Percentiles rank a stretch among this genome's conserved stretches.
phyloP scores from a whole-genome alignment of 768 basidiomycete species.

The Coprinopsis cinerea region DNA sequence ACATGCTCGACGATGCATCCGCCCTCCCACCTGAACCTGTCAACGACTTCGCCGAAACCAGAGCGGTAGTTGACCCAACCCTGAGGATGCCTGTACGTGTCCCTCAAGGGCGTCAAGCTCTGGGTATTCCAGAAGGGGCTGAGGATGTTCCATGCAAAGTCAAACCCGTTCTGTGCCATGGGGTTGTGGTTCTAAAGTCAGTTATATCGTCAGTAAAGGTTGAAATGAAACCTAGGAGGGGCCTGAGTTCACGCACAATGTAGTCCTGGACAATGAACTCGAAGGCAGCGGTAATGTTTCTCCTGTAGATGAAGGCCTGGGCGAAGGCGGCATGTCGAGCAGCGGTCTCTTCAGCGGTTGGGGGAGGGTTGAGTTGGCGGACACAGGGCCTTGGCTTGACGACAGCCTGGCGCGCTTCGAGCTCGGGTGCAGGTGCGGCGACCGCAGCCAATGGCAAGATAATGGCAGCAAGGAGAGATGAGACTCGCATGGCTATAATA shows the following conservation, averaged over 20 bases:
- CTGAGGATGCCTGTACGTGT: conserved; percentile 5
- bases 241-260: too few species aligned
- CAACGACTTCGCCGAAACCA: conserved; percentile 5
- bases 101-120: neutral
- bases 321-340: conserved; percentile 6
- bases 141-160: conserved; percentile 10
- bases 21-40: conserved; percentile 10
- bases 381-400: conserved; percentile 7
- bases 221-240: neutral
- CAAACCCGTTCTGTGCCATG: conserved; percentile 9
- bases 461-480: neutral
- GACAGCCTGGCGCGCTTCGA: conserved; percentile 6
- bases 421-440: neutral
- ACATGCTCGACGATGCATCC: conserved; percentile 11
- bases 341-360: conserved; percentile 5
- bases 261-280: conserved; percentile 10
- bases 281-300: conserved; percentile 10
- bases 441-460: conserved; percentile 1
- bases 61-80: conserved; percentile 10
- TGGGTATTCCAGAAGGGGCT: conserved; percentile 9
- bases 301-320: conserved; percentile 10
- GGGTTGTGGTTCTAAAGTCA: conserved; percentile 10
- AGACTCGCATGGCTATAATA: neutral
- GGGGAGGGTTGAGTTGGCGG: conserved; percentile 3
- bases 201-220: neutral